These are phyloP conservation scores for Aureobasidium sp. DNA, from an alignment of 2,329 filamentous ascomycete genomes.

Conservation along the genomic window DNA sequence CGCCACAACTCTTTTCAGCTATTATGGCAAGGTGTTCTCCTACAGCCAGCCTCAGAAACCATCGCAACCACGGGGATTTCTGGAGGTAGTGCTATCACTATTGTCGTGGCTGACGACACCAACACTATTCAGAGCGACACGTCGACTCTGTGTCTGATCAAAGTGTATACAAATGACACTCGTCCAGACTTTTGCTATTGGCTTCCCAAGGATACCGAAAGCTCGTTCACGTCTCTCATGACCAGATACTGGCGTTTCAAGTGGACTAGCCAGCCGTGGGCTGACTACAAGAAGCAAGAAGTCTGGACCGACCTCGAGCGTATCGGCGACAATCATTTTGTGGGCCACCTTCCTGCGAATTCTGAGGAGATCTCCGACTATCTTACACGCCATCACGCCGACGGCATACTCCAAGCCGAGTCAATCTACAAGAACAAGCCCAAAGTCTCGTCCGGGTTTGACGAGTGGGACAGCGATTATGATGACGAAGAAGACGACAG, in stretches of 20 bases:
- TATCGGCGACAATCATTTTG: slow-evolving; percentile 16
- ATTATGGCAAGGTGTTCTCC: slow-evolving; percentile 14
- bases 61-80: slow-evolving; percentile 2
- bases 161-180: slow-evolving; percentile 16
- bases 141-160: slow-evolving; percentile 18
- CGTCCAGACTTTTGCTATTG: slow-evolving; percentile 22
- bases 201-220: slow-evolving; percentile 20
- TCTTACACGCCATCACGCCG: not conserved
- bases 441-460: not conserved
- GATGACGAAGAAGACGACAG: not conserved
- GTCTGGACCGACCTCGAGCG: slow-evolving; percentile 15
- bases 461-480: not conserved
- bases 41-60: not conserved
- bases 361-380: not conserved
- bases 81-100: slow-evolving; percentile 16
- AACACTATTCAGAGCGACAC: not conserved
- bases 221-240: slow-evolving; percentile 20
- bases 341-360: too few species aligned
- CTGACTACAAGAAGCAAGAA: not conserved
- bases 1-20: slow-evolving; percentile 25
- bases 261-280: not conserved
- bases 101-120: slow-evolving; percentile 19
- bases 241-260: slow-evolving; percentile 24
- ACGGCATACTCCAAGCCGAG: not conserved
- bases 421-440: not conserved